Conservation (phyloP, 139 green algal species). For the Raphidocelis subcapitata region DNA sequence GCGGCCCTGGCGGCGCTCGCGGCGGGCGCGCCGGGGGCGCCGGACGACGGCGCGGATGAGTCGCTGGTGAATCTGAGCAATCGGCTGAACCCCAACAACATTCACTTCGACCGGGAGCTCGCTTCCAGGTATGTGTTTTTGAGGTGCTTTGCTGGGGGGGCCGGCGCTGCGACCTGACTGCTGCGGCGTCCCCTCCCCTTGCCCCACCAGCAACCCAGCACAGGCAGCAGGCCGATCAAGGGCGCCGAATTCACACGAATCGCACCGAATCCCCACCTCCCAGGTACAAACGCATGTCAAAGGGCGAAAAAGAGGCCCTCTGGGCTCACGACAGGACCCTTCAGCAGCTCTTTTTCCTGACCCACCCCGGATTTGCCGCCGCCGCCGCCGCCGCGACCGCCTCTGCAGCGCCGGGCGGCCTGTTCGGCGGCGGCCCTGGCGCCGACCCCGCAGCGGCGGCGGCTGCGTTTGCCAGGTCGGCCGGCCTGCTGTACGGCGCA, state of each 20-base stretch:
- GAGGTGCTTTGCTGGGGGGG: not conserved
- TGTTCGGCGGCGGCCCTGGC: no score
- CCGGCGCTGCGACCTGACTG: not conserved
- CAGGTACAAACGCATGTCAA: slow-evolving; percentile 78
- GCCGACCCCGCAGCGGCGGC: no score
- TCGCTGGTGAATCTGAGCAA: slow-evolving; percentile 74
- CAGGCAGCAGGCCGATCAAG: not conserved
- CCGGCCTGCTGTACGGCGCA: no score
- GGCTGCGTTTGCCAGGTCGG: no score
- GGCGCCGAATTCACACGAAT: not conserved
- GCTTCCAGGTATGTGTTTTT: slow-evolving; percentile 37
- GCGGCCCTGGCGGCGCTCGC: not conserved
- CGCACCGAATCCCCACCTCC: not conserved
- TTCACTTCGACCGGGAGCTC: slow-evolving; percentile 70
- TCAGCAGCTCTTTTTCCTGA: no score
- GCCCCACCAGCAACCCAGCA: not conserved
- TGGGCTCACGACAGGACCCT: slow-evolving; percentile 59
- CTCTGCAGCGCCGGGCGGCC: no score
- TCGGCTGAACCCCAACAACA: slow-evolving; percentile 80
- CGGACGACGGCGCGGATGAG: slow-evolving; percentile 36
- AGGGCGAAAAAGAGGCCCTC: slow-evolving; percentile 74
- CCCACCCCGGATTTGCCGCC: no score
- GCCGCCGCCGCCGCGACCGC: no score
- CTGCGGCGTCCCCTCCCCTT: not conserved
- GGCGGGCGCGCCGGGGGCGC: not conserved